phyloP scores from a whole-genome alignment of 2,329 filamentous ascomycete genomes.

The Calonectria pseudoreteaudii region DNA sequence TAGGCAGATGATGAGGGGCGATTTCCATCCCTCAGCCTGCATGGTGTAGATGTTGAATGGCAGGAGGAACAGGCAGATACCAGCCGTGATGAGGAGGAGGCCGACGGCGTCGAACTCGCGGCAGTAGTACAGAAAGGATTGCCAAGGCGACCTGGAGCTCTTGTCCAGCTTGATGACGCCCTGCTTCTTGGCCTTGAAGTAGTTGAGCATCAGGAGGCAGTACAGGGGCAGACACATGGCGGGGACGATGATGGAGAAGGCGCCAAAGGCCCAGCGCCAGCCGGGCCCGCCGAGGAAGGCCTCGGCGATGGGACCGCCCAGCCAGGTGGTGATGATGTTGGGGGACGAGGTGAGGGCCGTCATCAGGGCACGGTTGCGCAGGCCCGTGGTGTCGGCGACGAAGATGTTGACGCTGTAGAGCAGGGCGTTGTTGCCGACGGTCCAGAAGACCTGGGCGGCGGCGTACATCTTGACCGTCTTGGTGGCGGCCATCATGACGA shows the following conservation, averaged over 20 bases:
- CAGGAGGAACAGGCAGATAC: slow-evolving; percentile 65
- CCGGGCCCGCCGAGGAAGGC: slow-evolving; percentile 64
- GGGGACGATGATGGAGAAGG: slow-evolving; percentile 74
- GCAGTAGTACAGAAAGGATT: slow-evolving; percentile 53
- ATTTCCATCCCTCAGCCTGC: slow-evolving; percentile 51
- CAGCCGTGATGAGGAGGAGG: slow-evolving; percentile 61
- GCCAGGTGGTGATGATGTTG: slow-evolving; percentile 75
- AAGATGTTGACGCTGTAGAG: slow-evolving; percentile 73
- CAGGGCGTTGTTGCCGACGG: slow-evolving; percentile 69
- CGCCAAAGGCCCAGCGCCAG: slow-evolving; percentile 77
- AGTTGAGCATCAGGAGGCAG: slow-evolving; percentile 66
- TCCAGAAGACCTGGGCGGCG: slow-evolving; percentile 74
- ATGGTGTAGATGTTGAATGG: slow-evolving; percentile 65
- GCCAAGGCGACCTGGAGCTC: slow-evolving; percentile 13
- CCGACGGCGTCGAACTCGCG: slow-evolving; percentile 54
- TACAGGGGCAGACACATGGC: slow-evolving; percentile 72
- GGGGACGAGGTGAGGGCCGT: slow-evolving; percentile 72
- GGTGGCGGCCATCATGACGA: slow-evolving; percentile 74
- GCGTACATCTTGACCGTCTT: slow-evolving; percentile 58
- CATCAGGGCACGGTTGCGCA: slow-evolving; percentile 64
- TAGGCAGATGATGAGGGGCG: slow-evolving; percentile 60
- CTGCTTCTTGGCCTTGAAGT: slow-evolving; percentile 63
- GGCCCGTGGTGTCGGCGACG: slow-evolving; percentile 74
- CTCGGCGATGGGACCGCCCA: slow-evolving; percentile 68
- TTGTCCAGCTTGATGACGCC: slow-evolving; percentile 36